These are phyloP conservation scores for Alternaria sp. DNA, from an alignment of 2,329 filamentous ascomycete genomes.

Conservation along the genomic window DNA sequence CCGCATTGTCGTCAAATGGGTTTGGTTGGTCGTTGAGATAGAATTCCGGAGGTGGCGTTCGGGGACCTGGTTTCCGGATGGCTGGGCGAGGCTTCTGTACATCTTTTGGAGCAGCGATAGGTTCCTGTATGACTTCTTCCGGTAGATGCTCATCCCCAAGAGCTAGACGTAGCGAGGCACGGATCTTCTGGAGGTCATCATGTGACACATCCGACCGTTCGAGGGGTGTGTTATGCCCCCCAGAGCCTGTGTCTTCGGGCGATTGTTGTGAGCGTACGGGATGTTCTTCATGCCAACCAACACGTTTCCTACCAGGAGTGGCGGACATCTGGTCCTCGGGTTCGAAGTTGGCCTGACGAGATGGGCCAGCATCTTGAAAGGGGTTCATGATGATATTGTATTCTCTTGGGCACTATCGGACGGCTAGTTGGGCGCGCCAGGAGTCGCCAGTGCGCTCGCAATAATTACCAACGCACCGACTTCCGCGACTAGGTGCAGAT, in stretches of 20 bases:
- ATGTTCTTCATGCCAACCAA: slow-evolving; percentile 43
- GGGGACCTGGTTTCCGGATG: slow-evolving; percentile 42
- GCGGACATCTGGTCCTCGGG: slow-evolving; percentile 40
- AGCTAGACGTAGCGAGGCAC: slow-evolving; percentile 46
- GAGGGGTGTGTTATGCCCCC: slow-evolving; percentile 39
- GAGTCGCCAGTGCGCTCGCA: slow-evolving; percentile 13
- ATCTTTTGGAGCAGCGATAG: slow-evolving; percentile 23
- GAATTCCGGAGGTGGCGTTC: slow-evolving; percentile 46
- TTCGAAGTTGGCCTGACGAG: slow-evolving; percentile 22
- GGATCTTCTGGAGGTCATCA: slow-evolving; percentile 43
- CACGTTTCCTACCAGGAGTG: slow-evolving; percentile 43
- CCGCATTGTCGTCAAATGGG: slow-evolving; percentile 41
- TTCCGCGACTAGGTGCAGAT: slow-evolving; percentile 24
- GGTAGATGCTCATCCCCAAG: slow-evolving; percentile 41
- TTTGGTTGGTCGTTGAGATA: slow-evolving; percentile 44
- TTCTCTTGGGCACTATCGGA: slow-evolving; percentile 14
- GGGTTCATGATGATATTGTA: slow-evolving; percentile 41
- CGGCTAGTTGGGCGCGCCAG: slow-evolving; percentile 14
- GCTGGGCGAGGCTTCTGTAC: slow-evolving; percentile 49
- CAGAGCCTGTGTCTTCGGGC: slow-evolving; percentile 39
- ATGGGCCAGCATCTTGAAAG: slow-evolving; percentile 30
- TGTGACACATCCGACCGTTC: slow-evolving; percentile 45
- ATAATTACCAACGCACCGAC: slow-evolving; percentile 22
- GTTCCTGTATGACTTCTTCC: slow-evolving; percentile 24
- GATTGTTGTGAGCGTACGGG: slow-evolving; percentile 26